These are phyloP conservation scores for Hyaloscypha finlandica DNA, from an alignment of 495 filamentous ascomycete species.

Conservation along the genomic window DNA sequence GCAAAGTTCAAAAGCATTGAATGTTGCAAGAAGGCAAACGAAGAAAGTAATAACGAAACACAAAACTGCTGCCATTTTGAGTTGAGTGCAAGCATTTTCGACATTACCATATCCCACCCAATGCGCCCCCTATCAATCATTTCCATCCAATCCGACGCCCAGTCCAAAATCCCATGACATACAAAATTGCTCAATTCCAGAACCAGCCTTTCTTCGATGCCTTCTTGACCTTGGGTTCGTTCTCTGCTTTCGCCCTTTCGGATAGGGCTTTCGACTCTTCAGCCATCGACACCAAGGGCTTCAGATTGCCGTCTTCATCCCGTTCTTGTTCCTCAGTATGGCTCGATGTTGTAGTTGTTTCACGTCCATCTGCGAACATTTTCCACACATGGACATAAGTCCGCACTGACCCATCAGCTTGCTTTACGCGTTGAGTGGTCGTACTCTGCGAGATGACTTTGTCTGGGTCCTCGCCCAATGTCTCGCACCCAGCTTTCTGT, in stretches of 20 bases:
- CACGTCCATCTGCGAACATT: slow-evolving; percentile 63
- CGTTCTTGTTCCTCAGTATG: slow-evolving; percentile 22
- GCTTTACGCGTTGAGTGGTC: slow-evolving; percentile 53
- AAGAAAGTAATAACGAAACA: no score
- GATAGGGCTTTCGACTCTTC: neutral
- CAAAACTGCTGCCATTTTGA: neutral
- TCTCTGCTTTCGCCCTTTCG: neutral
- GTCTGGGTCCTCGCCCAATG: slow-evolving; percentile 6
- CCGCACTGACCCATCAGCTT: slow-evolving; percentile 61
- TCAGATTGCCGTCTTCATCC: neutral
- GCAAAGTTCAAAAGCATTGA: no score
- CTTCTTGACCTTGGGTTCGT: neutral
- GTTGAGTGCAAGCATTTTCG: neutral
- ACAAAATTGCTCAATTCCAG: slow-evolving; percentile 26
- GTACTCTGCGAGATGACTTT: slow-evolving; percentile 58
- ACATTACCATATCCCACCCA: neutral
- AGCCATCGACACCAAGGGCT: neutral
- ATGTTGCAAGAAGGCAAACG: no score
- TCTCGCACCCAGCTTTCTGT: neutral
- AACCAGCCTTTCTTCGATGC: slow-evolving; percentile 28
- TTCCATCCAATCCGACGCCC: neutral
- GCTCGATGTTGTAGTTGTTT: slow-evolving; percentile 52
- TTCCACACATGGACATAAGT: slow-evolving; percentile 62
- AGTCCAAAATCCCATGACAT: neutral
- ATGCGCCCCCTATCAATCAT: neutral